Evolutionary conservation across 1,139 yeast genomes (phyloP).

Genomic region (Candida sojae): DNA sequence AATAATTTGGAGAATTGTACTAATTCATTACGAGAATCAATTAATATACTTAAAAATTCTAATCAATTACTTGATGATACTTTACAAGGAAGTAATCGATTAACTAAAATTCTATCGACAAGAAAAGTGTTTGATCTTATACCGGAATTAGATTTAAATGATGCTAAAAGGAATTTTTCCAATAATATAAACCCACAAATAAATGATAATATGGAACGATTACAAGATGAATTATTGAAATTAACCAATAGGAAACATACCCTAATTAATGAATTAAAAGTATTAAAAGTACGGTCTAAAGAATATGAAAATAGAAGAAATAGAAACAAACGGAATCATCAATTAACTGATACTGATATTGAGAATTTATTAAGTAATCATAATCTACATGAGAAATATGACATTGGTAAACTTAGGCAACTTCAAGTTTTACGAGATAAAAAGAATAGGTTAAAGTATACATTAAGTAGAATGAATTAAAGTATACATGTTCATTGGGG

Average conservation of each 20-base stretch:
- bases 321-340: constrained; percentile 6
- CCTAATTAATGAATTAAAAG: constrained; percentile 31
- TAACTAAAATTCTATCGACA: constrained; percentile 34
- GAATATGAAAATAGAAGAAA: constrained; percentile 20
- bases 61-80: constrained; percentile 30
- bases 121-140: constrained; percentile 43
- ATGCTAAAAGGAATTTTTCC: constrained; percentile 35
- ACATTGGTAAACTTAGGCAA: constrained; percentile 29
- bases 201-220: constrained; percentile 26
- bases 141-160: constrained; percentile 42
- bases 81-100: constrained; percentile 35
- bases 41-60: constrained; percentile 32
- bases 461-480: constrained; percentile 20
- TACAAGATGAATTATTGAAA: constrained; percentile 36
- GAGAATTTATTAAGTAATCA: constrained; percentile 2
- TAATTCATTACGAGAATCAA: constrained; percentile 31
- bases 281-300: constrained; percentile 30
- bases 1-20: constrained; percentile 25
- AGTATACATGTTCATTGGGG: background rate
- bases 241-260: constrained; percentile 26
- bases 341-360: constrained; percentile 7
- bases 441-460: constrained; percentile 39
- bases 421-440: constrained; percentile 37
- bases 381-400: constrained; percentile 6
- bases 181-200: constrained; percentile 39